These are phyloP conservation scores for Parastagonospora avenae DNA, from an alignment of 2,329 filamentous ascomycete species.

Conservation along the genomic window DNA sequence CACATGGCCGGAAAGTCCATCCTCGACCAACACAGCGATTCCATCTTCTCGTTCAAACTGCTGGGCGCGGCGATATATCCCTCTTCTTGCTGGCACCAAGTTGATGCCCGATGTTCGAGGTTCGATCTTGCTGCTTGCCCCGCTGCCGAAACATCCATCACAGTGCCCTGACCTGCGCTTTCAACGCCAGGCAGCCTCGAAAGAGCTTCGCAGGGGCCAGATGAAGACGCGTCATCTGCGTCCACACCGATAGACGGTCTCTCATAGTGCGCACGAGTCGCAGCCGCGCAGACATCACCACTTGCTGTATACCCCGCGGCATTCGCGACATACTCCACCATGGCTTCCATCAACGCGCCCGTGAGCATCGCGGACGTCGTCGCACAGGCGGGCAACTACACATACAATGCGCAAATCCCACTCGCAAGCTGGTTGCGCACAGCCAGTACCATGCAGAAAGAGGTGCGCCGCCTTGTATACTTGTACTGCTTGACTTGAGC, in stretches of 20 bases:
- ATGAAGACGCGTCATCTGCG: slow-evolving; percentile 36
- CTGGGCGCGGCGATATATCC: background rate
- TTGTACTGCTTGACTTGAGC: slow-evolving; percentile 9
- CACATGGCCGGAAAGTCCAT: too few species aligned
- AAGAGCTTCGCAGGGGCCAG: slow-evolving; percentile 19
- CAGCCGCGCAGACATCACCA: background rate
- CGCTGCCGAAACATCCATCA: slow-evolving; percentile 29
- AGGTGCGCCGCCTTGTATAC: slow-evolving; percentile 61
- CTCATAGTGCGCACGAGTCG: slow-evolving; percentile 2
- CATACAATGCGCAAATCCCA: slow-evolving; percentile 77
- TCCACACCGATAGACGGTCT: slow-evolving; percentile 27
- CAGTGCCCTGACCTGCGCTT: slow-evolving; percentile 17
- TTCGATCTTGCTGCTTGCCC: slow-evolving; percentile 20
- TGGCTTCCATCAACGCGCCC: slow-evolving; percentile 54
- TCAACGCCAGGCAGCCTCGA: slow-evolving; percentile 19
- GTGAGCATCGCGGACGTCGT: slow-evolving; percentile 78
- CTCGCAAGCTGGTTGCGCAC: slow-evolving; percentile 83
- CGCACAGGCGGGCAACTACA: slow-evolving; percentile 75
- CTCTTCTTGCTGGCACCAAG: background rate
- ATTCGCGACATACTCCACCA: slow-evolving; percentile 14
- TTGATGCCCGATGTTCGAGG: slow-evolving; percentile 3
- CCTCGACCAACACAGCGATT: background rate
- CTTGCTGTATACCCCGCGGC: slow-evolving; percentile 8
- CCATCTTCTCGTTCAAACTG: too few species aligned
- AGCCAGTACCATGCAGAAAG: slow-evolving; percentile 76